phyloP scores from a whole-genome alignment of 768 basidiomycete genomes.

The Strobilomyces confusus region DNA sequence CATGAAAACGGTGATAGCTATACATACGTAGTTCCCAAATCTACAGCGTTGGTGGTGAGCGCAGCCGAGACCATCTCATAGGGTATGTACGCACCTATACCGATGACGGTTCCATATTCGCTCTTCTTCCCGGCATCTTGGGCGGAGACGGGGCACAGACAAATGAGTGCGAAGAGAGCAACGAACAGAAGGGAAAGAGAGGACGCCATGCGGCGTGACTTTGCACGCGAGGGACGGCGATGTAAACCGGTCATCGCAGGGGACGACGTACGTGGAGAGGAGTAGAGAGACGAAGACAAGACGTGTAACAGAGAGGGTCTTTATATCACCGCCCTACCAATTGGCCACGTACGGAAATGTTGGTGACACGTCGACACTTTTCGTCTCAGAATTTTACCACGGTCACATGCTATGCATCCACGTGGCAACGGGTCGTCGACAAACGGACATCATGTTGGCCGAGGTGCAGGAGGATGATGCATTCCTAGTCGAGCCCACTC shows the following conservation, averaged over 20 bases:
- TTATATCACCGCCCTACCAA: slow-evolving; percentile 15
- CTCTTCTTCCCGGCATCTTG: slow-evolving; percentile 50
- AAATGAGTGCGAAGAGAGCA: slow-evolving; percentile 67
- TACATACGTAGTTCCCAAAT: slow-evolving; percentile 86
- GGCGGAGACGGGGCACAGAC: slow-evolving; percentile 65
- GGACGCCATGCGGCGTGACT: slow-evolving; percentile 51
- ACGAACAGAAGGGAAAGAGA: slow-evolving; percentile 59
- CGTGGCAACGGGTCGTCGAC: too few relatives aligned
- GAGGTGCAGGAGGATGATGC: too few relatives aligned
- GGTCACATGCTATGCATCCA: slow-evolving; percentile 14
- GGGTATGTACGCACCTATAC: slow-evolving; percentile 62
- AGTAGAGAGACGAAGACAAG: slow-evolving; percentile 7
- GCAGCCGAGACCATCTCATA: fast-evolving
- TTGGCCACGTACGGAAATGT: slow-evolving; percentile 27
- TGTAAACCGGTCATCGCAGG: slow-evolving; percentile 26
- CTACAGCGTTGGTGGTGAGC: slow-evolving; percentile 36
- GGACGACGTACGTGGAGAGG: slow-evolving; percentile 15
- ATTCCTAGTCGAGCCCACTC: too few relatives aligned
- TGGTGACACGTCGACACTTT: slow-evolving; percentile 31
- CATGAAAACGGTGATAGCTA: not conserved
- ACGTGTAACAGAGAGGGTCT: slow-evolving; percentile 6
- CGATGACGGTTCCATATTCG: slow-evolving; percentile 91
- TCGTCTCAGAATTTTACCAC: slow-evolving; percentile 19
- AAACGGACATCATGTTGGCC: too few relatives aligned
- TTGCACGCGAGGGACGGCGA: slow-evolving; percentile 51